A percentile compares a stretch with the other conserved stretches of the same genome.
Conservation (phyloP, 305 asterid genomes). For the Ilex paraguariensis region DNA sequence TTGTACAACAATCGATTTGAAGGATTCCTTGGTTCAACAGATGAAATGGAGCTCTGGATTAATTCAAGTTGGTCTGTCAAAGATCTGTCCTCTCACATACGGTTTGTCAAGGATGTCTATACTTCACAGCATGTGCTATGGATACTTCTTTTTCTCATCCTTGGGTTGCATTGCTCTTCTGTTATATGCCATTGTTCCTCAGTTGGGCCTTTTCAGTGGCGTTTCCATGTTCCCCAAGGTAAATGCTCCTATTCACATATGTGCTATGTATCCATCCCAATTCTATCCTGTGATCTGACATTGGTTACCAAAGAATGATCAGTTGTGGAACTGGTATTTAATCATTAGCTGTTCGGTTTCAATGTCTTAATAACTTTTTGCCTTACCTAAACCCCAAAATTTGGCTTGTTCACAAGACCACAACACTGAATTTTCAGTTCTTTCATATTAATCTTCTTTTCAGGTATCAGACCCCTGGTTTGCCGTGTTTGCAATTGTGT, state of each 20-base stretch:
- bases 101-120: slow-evolving; percentile 8
- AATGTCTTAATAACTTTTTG: too few relatives aligned
- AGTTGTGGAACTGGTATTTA: too few relatives aligned
- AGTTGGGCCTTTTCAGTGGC: slow-evolving; percentile 51
- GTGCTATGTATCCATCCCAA: too few relatives aligned
- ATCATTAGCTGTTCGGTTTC: too few relatives aligned
- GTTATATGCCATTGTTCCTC: slow-evolving; percentile 56
- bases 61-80: slow-evolving; percentile 17
- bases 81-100: slow-evolving; percentile 12
- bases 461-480: slow-evolving; percentile 54
- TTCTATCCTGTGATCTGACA: too few relatives aligned
- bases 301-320: too few relatives aligned
- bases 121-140: not conserved
- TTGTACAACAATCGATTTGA: slow-evolving; percentile 11
- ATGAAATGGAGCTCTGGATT: slow-evolving; percentile 16
- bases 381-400: too few relatives aligned
- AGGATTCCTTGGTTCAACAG: slow-evolving; percentile 12
- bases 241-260: too few relatives aligned
- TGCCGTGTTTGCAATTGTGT: slow-evolving; percentile 38
- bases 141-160: slow-evolving; percentile 3
- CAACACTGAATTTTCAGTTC: too few relatives aligned
- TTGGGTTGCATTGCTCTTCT: slow-evolving; percentile 32
- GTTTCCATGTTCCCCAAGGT: slow-evolving; percentile 63
- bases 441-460: not conserved
- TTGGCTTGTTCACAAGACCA: too few relatives aligned